Conservation (phyloP, 176 grass and related monocot genomes). For the Raddia distichophylla region DNA sequence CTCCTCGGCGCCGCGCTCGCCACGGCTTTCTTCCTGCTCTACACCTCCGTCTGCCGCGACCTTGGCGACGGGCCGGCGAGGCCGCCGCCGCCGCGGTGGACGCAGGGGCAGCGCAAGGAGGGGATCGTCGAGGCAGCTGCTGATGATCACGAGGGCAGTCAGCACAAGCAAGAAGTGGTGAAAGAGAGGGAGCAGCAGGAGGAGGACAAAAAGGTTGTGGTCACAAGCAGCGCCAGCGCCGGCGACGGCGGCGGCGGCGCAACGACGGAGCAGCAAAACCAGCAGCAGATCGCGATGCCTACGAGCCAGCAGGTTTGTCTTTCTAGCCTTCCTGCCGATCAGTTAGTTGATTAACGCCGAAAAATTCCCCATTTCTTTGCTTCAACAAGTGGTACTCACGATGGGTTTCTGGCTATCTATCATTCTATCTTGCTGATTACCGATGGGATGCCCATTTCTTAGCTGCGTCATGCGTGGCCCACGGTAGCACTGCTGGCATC, state of each 20-base stretch:
- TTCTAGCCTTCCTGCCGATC: background rate
- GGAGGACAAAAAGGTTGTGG: background rate
- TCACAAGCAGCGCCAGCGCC: no score
- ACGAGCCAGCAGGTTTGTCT: background rate
- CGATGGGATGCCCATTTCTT: background rate
- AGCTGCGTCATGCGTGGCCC: background rate
- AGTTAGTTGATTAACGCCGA: background rate
- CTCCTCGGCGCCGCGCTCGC: constrained; percentile 64
- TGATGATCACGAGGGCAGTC: background rate
- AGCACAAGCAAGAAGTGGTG: background rate
- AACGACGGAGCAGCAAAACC: background rate
- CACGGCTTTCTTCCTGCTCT: constrained; percentile 59
- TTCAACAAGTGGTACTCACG: background rate
- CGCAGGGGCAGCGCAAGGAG: background rate
- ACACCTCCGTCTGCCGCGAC: constrained; percentile 48
- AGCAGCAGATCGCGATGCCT: constrained; percentile 38
- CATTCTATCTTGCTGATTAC: background rate
- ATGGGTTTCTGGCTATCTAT: background rate
- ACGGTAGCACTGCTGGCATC: background rate
- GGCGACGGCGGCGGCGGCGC: background rate
- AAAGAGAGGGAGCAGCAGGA: background rate
- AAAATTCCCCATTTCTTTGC: background rate
- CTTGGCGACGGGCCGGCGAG: background rate
- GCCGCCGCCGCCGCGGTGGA: background rate
- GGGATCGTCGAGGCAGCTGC: background rate